Evolutionary conservation across 2,329 filamentous ascomycete species (phyloP).

Genomic region (Cytospora mali): DNA sequence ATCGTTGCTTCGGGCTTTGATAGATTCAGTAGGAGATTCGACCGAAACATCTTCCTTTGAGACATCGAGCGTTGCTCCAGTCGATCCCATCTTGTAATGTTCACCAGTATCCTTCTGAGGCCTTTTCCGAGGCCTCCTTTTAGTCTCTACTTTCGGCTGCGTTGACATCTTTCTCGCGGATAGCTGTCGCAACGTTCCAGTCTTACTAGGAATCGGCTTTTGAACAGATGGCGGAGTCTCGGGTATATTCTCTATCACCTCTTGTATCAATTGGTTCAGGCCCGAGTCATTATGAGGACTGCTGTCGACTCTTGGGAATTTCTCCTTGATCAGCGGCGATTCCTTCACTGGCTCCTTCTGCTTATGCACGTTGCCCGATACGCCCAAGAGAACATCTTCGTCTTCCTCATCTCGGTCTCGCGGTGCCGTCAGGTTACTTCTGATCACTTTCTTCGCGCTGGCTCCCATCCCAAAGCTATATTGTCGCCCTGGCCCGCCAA

Average conservation of each 20-base stretch:
- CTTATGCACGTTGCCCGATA: neutral
- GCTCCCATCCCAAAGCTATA: slow-evolving; percentile 8
- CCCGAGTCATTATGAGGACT: slow-evolving; percentile 20
- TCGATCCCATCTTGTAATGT: neutral
- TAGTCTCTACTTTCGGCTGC: neutral
- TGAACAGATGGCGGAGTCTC: slow-evolving; percentile 13
- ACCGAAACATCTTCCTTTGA: neutral
- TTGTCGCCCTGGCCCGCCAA: slow-evolving; percentile 6
- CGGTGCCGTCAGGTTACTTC: slow-evolving; percentile 26
- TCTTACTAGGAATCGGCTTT: neutral
- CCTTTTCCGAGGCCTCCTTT: neutral
- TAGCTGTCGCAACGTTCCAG: neutral
- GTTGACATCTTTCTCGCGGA: neutral
- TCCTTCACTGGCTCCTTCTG: neutral
- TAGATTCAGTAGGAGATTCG: neutral
- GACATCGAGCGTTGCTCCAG: neutral
- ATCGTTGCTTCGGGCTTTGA: neutral
- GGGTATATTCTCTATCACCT: slow-evolving; percentile 24
- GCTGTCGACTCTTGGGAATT: slow-evolving; percentile 22
- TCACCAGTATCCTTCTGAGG: neutral
- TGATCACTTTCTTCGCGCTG: slow-evolving; percentile 20
- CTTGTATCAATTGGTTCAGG: slow-evolving; percentile 22
- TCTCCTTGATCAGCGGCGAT: slow-evolving; percentile 22
- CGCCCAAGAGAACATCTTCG: slow-evolving; percentile 38
- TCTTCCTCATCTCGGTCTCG: slow-evolving; percentile 32